A percentile compares a stretch with the other conserved stretches of the same genome.
Conservation (phyloP, 2,329 filamentous ascomycete species). For the Atkinsonella texensis region DNA sequence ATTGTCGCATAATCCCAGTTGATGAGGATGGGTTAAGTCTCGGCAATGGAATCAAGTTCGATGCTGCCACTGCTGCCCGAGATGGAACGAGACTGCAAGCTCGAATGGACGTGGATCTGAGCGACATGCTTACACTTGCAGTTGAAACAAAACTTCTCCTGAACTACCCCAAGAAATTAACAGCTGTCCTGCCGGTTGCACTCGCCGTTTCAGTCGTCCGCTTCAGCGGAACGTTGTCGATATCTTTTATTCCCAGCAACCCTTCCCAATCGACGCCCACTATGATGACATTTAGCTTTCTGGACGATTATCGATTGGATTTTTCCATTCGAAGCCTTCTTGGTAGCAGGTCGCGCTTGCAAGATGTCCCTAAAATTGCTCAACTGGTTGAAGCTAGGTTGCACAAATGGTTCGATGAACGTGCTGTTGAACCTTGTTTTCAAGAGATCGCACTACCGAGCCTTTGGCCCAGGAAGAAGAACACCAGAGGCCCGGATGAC, state of each 20-base stretch:
- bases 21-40: conserved; percentile 61
- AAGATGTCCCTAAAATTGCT: conserved; percentile 82
- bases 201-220: conserved; percentile 83
- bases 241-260: conserved; percentile 79
- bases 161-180: conserved; percentile 85
- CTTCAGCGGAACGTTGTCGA: conserved; percentile 87
- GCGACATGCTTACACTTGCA: conserved; percentile 88
- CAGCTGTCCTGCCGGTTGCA: conserved; percentile 83
- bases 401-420: conserved; percentile 80
- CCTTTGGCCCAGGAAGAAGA: conserved; percentile 75
- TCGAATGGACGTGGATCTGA: conserved; percentile 91
- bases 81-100: conserved; percentile 75
- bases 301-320: conserved; percentile 77
- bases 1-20: conserved; percentile 89
- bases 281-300: conserved; percentile 88
- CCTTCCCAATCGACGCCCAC: conserved; percentile 60
- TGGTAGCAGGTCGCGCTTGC: conserved; percentile 65
- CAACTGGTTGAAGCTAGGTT: conserved; percentile 69
- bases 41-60: conserved; percentile 36
- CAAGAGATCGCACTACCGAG: conserved; percentile 77
- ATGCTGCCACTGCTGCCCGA: conserved; percentile 38
- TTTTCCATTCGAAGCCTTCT: conserved; percentile 71
- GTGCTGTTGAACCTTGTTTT: conserved; percentile 74
- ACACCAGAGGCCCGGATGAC: conserved; percentile 62
- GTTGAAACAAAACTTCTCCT: conserved; percentile 88